Base-by-base conservation (phyloP, 1,139 yeast species). In the Taphrina communis region DNA sequence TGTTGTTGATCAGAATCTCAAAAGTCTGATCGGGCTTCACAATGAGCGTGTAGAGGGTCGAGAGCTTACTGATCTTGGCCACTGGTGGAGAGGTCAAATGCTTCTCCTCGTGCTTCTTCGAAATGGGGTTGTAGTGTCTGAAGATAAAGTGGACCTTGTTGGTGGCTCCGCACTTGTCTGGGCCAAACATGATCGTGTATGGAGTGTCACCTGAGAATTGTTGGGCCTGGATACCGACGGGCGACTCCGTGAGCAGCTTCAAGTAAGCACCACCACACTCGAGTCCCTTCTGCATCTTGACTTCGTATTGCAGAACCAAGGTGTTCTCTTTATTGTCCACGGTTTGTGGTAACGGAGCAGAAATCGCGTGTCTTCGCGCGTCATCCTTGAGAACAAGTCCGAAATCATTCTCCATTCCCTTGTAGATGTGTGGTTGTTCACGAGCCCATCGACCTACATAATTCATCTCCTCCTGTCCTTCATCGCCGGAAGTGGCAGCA, bases 161-260 rank as follows among this genome's bases (percentile, higher is more conserved):
- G 61, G 88, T 84, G 65, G 86, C 78, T 2, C 96, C 96, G 80
- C 98, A 93, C 77, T 83, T 85, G 78, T 93, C 98, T 48, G 98
- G 98, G 36, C 97, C 98, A 81, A 93, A 93, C 95, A 92, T 89
- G 72, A 93, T 79, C 76, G 88, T 91, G 79, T 88, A 91, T 0
- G 93, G 89, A 6, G 96, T 83, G 31, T 83, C 85, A 71, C 85
- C 83, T 73, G 80, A 81, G 78, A 89, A 87, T 74, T 81, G 82
- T 71, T 80, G 80, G 11, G 78, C 79, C 65, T 76, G 78, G 35
- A 83, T 79, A 25, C 81, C 82, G 7, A 46, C 59, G n/a, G 71
- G 69, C 9, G 80, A 80, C n/a, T 81, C 82, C 48, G 86, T 82
- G 69, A 92, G 80, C 63, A 92, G 81, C 80, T 92, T 92, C 74